Conservation (phyloP, 1,139 yeast species). For the Candida tetrigidarum region DNA sequence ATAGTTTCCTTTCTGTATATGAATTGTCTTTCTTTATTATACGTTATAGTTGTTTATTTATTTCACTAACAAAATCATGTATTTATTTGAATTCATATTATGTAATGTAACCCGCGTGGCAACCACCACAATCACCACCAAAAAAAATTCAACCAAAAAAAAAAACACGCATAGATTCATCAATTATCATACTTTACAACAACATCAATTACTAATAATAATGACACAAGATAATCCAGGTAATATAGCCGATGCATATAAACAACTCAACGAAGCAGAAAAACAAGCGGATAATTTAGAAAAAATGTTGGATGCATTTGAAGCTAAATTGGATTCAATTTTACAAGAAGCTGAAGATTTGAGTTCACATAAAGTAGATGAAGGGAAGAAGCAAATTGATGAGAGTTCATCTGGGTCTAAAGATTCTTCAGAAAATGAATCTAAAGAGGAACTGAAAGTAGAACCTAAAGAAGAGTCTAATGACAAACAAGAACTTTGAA, state of each 20-base stretch:
- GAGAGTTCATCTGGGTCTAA: constrained; percentile 5
- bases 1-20: too few relatives aligned
- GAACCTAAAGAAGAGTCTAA: neutral
- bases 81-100: neutral
- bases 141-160: neutral
- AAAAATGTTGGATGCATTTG: constrained; percentile 47
- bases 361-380: neutral
- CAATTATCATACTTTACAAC: too few relatives aligned
- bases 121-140: neutral
- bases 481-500: neutral
- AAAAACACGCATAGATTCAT: neutral
- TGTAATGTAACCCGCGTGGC: too few relatives aligned
- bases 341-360: constrained; percentile 41
- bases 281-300: constrained; percentile 46
- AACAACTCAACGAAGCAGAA: constrained; percentile 48
- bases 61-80: neutral
- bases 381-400: constrained; percentile 5
- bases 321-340: constrained; percentile 48
- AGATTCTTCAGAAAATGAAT: constrained; percentile 5
- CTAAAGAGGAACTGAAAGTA: constrained; percentile 5
- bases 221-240: constrained; percentile 27
- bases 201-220: too few relatives aligned
- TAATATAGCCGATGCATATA: constrained; percentile 42
- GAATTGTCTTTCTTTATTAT: neutral
- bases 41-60: neutral